Base-by-base conservation (phyloP, 225 moss, liverwort and hornwort species). In the Anthoceros angustus region DNA sequence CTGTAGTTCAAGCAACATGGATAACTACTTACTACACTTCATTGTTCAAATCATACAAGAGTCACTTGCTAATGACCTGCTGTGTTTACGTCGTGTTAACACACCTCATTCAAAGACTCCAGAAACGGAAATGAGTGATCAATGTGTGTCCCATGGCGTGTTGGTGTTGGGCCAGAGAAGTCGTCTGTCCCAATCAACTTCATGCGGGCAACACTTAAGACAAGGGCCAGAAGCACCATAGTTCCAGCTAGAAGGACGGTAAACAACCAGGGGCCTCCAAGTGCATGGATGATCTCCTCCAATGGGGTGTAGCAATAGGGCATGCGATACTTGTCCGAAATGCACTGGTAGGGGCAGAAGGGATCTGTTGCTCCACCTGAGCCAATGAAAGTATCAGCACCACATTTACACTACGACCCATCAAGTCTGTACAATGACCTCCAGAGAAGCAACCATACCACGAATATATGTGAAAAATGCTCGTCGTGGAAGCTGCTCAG, bases 31-130 rank as follows among this genome's bases (percentile, higher is more conserved):
- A 32, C 48, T 9, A 14, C 21, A 10, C 50, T 8, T 39, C 32
- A 60, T 23, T 60, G 26, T 72, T 64, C 43, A 18, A 63, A 68
- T 7, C 41, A 12, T 63, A 66, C 42, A 32, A 32, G 1, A 1
- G 32, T 32, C 1, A 32, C 32, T 46, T 46, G 45, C 2, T 1
- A 46, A 46, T 46, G 6, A 32, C 6, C 5, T 46, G 45, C 45
- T 0, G 45, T 46, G 45, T 11, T 46, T 46, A 46, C 45, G 5
- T 11, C 12, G 45, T 16, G 16, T 46, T 46, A 48, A 18, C 73
- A 55, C 62, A 98, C 95, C 95, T 98, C 95, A 73, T 98, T 98
- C 61, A 98, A 72, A 42, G 95, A 98, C 63, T 98, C 95, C 79
- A 98, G 69, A 73, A 92, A 98, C 23, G 92, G 95, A 66, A 84